A percentile compares a stretch with the other conserved stretches of the same genome.
Evolutionary conservation across 805 yeast genomes (phyloP).

Genomic region (Spathaspora sp.): DNA sequence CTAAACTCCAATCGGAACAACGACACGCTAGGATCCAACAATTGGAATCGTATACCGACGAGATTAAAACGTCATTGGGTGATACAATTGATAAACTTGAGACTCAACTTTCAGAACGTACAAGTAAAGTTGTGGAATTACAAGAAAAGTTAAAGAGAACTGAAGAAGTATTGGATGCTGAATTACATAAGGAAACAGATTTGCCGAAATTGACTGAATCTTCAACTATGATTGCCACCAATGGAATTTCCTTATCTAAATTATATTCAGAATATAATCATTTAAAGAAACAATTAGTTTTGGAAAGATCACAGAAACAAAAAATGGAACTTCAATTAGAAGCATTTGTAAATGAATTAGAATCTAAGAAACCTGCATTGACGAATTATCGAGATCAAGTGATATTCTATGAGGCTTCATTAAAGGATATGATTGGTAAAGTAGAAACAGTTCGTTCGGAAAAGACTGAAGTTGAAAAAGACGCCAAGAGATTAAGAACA

Average conservation of each 20-base stretch:
- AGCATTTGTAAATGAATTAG: slow-evolving; percentile 69
- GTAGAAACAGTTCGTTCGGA: slow-evolving; percentile 54
- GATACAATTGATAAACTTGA: slow-evolving; percentile 31
- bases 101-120: slow-evolving; percentile 27
- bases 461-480: slow-evolving; percentile 41
- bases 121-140: slow-evolving; percentile 28
- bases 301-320: slow-evolving; percentile 69
- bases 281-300: slow-evolving; percentile 60
- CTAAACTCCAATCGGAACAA: slow-evolving; percentile 51
- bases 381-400: slow-evolving; percentile 58
- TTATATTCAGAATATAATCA: slow-evolving; percentile 61
- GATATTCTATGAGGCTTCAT: slow-evolving; percentile 53
- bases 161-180: slow-evolving; percentile 38
- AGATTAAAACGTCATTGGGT: slow-evolving; percentile 35
- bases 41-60: slow-evolving; percentile 47
- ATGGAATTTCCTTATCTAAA: slow-evolving; percentile 61
- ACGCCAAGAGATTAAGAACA: slow-evolving; percentile 28
- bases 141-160: slow-evolving; percentile 36
- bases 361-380: slow-evolving; percentile 72
- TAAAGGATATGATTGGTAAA: slow-evolving; percentile 47
- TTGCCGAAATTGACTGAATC: slow-evolving; percentile 50
- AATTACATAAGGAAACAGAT: slow-evolving; percentile 35
- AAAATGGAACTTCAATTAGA: slow-evolving; percentile 69
- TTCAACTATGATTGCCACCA: slow-evolving; percentile 46
- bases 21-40: slow-evolving; percentile 49